A percentile compares a stretch with the other conserved stretches of the same genome.
phyloP scores from a whole-genome alignment of 805 yeast genomes.

The Ogataea minuta region DNA sequence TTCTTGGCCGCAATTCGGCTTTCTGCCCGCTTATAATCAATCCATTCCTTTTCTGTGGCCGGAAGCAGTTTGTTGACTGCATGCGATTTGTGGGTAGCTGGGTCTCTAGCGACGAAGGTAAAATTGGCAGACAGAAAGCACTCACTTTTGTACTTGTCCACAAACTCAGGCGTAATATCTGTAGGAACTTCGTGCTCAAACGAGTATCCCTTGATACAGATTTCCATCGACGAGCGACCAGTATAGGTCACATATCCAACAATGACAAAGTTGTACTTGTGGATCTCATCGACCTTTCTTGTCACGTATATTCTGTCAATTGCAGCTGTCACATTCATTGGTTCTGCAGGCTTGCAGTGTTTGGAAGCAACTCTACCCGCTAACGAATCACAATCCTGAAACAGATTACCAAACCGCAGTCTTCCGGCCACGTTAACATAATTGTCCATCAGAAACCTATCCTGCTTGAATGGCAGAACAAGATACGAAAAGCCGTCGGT shows the following conservation, averaged over 20 bases:
- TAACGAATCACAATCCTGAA: constrained; percentile 90
- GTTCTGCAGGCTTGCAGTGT: constrained; percentile 94
- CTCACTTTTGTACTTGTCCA: constrained; percentile 53
- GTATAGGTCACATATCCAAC: constrained; percentile 96
- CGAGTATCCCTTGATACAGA: constrained; percentile 84
- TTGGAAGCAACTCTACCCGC: constrained; percentile 93
- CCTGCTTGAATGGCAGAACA: constrained; percentile 79
- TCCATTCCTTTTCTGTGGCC: constrained; percentile 70
- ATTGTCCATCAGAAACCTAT: constrained; percentile 77
- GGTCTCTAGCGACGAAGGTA: constrained; percentile 94
- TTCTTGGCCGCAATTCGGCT: constrained; percentile 86
- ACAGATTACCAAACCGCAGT: constrained; percentile 85
- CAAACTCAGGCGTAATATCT: constrained; percentile 49
- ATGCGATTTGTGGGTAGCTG: constrained; percentile 85
- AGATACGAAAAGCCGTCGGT: constrained; percentile 72
- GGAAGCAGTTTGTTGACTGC: constrained; percentile 83
- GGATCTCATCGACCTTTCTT: constrained; percentile 76
- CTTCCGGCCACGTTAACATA: constrained; percentile 91
- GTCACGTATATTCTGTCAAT: constrained; percentile 90
- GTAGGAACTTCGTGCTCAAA: constrained; percentile 55
- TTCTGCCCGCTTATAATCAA: constrained; percentile 85
- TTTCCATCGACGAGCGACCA: constrained; percentile 94
- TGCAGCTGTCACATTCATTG: constrained; percentile 92
- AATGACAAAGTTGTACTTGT: constrained; percentile 69
- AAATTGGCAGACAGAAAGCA: constrained; percentile 86